Evolutionary conservation across 2,329 filamentous ascomycete genomes (phyloP).

Genomic region (Decorospora gaudefroyi): DNA sequence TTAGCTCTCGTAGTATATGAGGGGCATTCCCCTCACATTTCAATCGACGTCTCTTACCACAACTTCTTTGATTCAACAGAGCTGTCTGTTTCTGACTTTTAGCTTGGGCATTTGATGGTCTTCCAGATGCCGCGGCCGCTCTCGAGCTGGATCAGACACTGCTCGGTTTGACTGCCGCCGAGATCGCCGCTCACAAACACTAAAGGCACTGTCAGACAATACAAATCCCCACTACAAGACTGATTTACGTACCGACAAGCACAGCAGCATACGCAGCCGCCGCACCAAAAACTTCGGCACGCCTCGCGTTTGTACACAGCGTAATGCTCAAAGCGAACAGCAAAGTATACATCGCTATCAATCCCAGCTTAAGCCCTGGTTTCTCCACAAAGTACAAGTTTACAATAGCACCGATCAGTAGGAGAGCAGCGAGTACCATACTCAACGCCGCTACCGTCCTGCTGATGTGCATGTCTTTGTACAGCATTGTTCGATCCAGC

Average conservation of each 20-base stretch:
- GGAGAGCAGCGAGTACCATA: constrained; percentile 12
- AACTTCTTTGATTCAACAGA: too few relatives aligned
- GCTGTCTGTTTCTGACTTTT: too few relatives aligned
- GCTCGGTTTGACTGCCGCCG: constrained; percentile 7
- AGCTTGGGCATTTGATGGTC: constrained; percentile 7
- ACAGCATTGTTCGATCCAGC: not conserved
- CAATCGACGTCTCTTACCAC: too few relatives aligned
- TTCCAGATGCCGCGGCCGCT: constrained; percentile 12
- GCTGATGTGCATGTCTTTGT: not conserved
- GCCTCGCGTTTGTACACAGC: constrained; percentile 19
- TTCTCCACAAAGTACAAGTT: constrained; percentile 15
- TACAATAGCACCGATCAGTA: constrained; percentile 25
- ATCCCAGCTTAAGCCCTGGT: constrained; percentile 7
- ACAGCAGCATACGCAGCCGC: constrained; percentile 29
- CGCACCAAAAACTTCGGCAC: constrained; percentile 24
- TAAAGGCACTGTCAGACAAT: not conserved
- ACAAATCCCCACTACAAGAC: too few relatives aligned
- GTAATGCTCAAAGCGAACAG: constrained; percentile 24
- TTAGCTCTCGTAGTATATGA: too few relatives aligned
- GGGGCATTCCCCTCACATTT: too few relatives aligned
- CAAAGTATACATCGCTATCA: constrained; percentile 18
- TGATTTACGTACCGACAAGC: constrained; percentile 12
- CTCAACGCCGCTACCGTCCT: not conserved
- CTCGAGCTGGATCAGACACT: constrained; percentile 12
- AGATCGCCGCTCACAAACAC: constrained; percentile 31